Base-by-base conservation (phyloP, 2,329 filamentous ascomycete species). In the Pseudogymnoascus sp. region DNA sequence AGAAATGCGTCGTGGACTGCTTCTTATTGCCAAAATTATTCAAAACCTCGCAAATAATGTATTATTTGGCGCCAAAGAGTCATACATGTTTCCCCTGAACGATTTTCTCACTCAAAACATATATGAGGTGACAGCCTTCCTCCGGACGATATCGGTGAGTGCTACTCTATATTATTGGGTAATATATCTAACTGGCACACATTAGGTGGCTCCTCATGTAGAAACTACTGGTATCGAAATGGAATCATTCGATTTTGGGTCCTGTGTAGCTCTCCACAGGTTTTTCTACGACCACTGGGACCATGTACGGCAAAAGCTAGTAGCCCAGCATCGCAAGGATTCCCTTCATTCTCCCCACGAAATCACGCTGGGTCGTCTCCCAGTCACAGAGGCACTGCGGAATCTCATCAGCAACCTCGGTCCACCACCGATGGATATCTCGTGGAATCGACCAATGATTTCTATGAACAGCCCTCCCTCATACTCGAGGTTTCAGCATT, bases 241-340 rank as follows among this genome's bases (percentile, higher is more conserved):
- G 3, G 83, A 87, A 64, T 81, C 82, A 1, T 87, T 87, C 65
- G 87, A 89, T 71, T 89, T 89, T 70, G 86, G 87, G 34, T 88
- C 86, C n/a, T 88, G 86, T 65, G 86, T 89, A 21, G 82, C 86
- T 1, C 75, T 89, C 12, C 87, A 89, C 73, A 78, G 86, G 42
- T 89, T 89, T 68, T 74, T 89, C 10, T 89, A 89, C 69, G 87
- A 89, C 65, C 85, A 89, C 66, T 89, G 86, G 86, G 87, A 89
- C 66, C 84, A 87, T 66, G 82, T 89, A 16, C 79, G 85, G 56
- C 86, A 89, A 68, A 84, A 84, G 42, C 78, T 89, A 16, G 79
- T 84, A 34, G 80, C 84, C 7, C 80, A 83, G 64, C 85, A 88
- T 69, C 78, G 82, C 60, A 79, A 81, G 69, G 84, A 84, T 12